Evolutionary conservation across 1,284 basidiomycete species (phyloP), one percentile per base, ranked within the genome.

Genomic region (Malassezia globosa): DNA sequence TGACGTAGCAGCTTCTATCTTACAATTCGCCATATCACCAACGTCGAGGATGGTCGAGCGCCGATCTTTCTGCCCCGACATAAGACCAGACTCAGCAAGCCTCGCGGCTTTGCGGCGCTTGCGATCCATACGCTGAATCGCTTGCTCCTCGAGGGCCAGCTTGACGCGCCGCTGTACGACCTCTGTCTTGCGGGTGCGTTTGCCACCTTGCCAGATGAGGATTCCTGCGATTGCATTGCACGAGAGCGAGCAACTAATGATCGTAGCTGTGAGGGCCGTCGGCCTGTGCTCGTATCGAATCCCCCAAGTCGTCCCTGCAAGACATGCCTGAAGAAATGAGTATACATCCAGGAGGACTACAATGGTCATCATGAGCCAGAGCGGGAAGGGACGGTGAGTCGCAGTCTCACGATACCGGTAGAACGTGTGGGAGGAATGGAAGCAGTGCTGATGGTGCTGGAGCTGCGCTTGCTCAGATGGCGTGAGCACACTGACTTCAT

Each of bases 341-440:
- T 66, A 66, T 29, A 59, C 56, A 34, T 69, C 66, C 16, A 69
- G 59, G 22, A 60, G 48, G 18, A 62, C 60, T 42, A 64, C 55
- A 22, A 61, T 56, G 7, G 46, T 35, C 48, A 58, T 60, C 51
- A 55, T 55, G 13, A 51, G 47, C 26, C 31, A 57, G 81, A 79
- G 58, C 18, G 63, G 60, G 83, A 88, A 88, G 5, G 85, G 48
- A 10, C 29, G 85, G 69, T 89, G 86, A 0, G 87, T 87, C 47
- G 82, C 81, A 4, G 85, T 88, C 34, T 84, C 85, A 70, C 88
- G 85, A 6, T 85, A 81, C 34, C 84, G 76, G 72, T 90, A 90
- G 84, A 86, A 90, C 1, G 64, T 66, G 46, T 69, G 66, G n/a
- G 61, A 64, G n/a, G 56, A 51, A 48, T 69, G 66, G 55, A 69